Evolutionary conservation across 2,329 filamentous ascomycete genomes (phyloP).

Genomic region (Blumeriella jaapii): DNA sequence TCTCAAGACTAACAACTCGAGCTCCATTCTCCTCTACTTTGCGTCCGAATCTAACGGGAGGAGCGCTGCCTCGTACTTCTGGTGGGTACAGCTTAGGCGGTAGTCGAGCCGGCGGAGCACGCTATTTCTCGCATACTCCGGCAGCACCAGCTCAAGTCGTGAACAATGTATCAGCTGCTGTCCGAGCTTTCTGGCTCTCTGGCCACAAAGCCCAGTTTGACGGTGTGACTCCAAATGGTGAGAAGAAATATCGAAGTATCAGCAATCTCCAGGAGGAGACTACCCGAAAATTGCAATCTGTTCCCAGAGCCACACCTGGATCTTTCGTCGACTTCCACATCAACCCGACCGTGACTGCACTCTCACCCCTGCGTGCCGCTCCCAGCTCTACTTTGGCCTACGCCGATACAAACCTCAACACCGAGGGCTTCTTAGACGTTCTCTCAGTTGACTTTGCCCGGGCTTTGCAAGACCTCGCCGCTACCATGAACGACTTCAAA

Average conservation of each 20-base stretch:
- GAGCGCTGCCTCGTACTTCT: constrained; percentile 70
- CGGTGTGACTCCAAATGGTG: constrained; percentile 59
- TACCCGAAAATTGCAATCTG: constrained; percentile 51
- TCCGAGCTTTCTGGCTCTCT: constrained; percentile 85
- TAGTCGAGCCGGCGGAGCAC: constrained; percentile 56
- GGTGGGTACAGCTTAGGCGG: constrained; percentile 77
- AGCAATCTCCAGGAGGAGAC: constrained; percentile 63
- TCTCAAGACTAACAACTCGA: constrained; percentile 56
- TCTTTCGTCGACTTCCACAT: constrained; percentile 82
- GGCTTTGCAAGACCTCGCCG: constrained; percentile 71
- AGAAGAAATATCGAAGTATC: constrained; percentile 71
- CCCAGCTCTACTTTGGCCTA: constrained; percentile 29
- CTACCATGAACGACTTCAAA: constrained; percentile 70
- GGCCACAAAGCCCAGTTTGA: constrained; percentile 84
- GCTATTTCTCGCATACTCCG: constrained; percentile 85
- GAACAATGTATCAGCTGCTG: constrained; percentile 86
- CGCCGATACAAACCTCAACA: constrained; percentile 56
- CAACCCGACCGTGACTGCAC: constrained; percentile 79
- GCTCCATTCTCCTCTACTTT: constrained; percentile 82
- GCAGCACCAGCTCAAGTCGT: constrained; percentile 81
- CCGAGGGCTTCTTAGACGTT: constrained; percentile 72
- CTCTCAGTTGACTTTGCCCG: constrained; percentile 82
- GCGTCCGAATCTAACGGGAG: constrained; percentile 84
- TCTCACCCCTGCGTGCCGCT: constrained; percentile 56
- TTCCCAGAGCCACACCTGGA: constrained; percentile 49